phyloP scores from a whole-genome alignment of 1,139 yeast genomes.

The Saccharomyces hybrid region DNA sequence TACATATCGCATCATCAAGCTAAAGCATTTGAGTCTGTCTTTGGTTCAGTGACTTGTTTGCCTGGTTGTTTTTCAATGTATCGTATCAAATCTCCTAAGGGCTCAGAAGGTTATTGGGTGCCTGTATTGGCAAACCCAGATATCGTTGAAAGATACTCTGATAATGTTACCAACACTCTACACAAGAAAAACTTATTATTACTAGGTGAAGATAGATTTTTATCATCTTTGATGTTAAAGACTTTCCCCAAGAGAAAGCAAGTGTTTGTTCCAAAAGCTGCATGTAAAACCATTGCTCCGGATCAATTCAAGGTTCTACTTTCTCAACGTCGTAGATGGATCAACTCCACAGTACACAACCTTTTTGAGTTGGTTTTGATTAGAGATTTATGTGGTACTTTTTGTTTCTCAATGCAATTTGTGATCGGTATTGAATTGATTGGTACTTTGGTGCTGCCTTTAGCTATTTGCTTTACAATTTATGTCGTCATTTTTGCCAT shows the following conservation, averaged over 20 bases:
- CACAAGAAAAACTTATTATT: constrained; percentile 83
- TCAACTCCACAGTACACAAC: constrained; percentile 93
- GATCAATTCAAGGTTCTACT: constrained; percentile 69
- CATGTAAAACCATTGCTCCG: constrained; percentile 90
- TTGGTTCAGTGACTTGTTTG: constrained; percentile 94
- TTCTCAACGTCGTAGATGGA: constrained; percentile 98
- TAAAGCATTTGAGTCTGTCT: constrained; percentile 91
- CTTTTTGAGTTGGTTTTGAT: constrained; percentile 85
- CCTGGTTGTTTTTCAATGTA: constrained; percentile 98
- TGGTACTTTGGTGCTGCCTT: constrained; percentile 88
- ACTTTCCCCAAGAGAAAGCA: constrained; percentile 92
- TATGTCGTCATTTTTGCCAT: constrained; percentile 75
- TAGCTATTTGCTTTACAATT: constrained; percentile 79
- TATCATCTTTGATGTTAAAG: constrained; percentile 80
- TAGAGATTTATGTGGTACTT: constrained; percentile 90
- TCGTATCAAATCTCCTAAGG: constrained; percentile 89
- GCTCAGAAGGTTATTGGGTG: constrained; percentile 87
- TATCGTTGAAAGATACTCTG: constrained; percentile 89
- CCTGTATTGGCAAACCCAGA: constrained; percentile 95
- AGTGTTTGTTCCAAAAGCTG: constrained; percentile 90
- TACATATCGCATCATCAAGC: constrained; percentile 94
- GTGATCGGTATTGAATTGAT: constrained; percentile 78
- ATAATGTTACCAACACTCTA: constrained; percentile 77
- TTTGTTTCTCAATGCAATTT: constrained; percentile 96
- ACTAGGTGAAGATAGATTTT: constrained; percentile 88